Percentiles rank a stretch among this genome's conserved stretches.
These are phyloP conservation scores for Fusarium setosum DNA, from an alignment of 2,329 filamentous ascomycete genomes.

Conservation along the genomic window DNA sequence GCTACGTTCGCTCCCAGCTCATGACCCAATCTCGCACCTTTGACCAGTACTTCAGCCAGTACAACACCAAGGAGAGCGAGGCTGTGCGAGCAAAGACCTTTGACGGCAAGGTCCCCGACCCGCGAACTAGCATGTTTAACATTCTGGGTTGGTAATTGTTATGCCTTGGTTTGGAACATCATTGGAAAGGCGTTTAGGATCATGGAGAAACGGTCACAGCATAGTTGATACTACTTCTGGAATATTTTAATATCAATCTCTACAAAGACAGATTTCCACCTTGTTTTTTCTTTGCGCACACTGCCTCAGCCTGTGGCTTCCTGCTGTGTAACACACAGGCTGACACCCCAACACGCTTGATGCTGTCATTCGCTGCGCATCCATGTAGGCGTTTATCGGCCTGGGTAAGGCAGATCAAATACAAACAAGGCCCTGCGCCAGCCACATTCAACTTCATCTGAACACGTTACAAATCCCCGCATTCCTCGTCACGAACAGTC, in stretches of 20 bases:
- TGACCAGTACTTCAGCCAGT: conserved; percentile 38
- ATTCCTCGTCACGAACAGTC: neutral
- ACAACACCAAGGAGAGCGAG: conserved; percentile 37
- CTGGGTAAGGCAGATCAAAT: neutral
- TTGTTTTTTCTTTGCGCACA: neutral
- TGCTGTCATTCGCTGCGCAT: neutral
- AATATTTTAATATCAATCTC: neutral
- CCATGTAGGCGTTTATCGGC: neutral
- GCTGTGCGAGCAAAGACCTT: conserved; percentile 20
- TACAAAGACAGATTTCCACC: neutral
- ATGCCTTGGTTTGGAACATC: neutral
- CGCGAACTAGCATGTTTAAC: conserved; percentile 18
- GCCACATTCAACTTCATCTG: neutral
- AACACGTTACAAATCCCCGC: neutral
- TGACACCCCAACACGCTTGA: neutral
- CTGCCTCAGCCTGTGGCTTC: neutral
- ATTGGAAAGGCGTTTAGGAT: conserved; percentile 12
- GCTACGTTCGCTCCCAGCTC: conserved; percentile 31
- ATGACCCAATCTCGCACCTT: conserved; percentile 29
- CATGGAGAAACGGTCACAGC: neutral
- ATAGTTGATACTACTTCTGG: too few species aligned
- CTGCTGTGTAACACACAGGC: neutral
- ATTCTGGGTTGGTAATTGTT: conserved; percentile 16
- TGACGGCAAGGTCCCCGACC: conserved; percentile 9
- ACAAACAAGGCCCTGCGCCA: neutral